phyloP scores from a whole-genome alignment of 2,329 filamentous ascomycete genomes.

The Endoconidiophora laricicola region DNA sequence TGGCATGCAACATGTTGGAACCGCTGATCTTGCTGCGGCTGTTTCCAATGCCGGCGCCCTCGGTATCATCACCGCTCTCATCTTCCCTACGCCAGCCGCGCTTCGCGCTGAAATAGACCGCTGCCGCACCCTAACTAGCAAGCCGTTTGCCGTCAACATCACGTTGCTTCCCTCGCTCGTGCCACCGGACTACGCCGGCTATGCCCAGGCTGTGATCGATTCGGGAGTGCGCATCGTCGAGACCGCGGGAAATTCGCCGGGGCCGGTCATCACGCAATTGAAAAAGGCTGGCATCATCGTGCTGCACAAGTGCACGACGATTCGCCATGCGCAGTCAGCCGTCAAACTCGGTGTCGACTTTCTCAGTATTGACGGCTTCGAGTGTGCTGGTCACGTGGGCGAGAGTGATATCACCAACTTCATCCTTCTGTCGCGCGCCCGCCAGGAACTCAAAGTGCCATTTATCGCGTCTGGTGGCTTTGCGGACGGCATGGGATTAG shows the following conservation, averaged over 20 bases:
- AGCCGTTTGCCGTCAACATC: conserved; percentile 85
- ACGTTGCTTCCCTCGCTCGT: conserved; percentile 81
- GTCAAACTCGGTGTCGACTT: conserved; percentile 94
- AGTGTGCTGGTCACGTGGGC: conserved; percentile 83
- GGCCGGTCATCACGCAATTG: conserved; percentile 74
- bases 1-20: conserved; percentile 77
- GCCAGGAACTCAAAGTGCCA: conserved; percentile 68
- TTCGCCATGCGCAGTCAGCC: conserved; percentile 79
- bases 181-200: conserved; percentile 82
- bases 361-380: conserved; percentile 90
- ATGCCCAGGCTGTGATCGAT: conserved; percentile 82
- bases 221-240: conserved; percentile 86
- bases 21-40: conserved; percentile 59
- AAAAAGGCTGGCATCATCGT: conserved; percentile 67
- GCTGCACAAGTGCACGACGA: conserved; percentile 95
- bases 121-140: conserved; percentile 62
- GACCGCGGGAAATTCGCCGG: conserved; percentile 76
- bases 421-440: conserved; percentile 68
- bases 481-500: conserved; percentile 82
- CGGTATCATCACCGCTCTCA: conserved; percentile 73
- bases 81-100: conserved; percentile 80
- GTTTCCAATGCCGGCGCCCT: conserved; percentile 71
- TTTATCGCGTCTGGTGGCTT: conserved; percentile 96
- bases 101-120: conserved; percentile 84
- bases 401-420: conserved; percentile 82